A percentile compares a stretch with the other conserved stretches of the same genome.
These are phyloP conservation scores for Endocalyx cinctus DNA, from an alignment of 2,329 filamentous ascomycete genomes.

Conservation along the genomic window DNA sequence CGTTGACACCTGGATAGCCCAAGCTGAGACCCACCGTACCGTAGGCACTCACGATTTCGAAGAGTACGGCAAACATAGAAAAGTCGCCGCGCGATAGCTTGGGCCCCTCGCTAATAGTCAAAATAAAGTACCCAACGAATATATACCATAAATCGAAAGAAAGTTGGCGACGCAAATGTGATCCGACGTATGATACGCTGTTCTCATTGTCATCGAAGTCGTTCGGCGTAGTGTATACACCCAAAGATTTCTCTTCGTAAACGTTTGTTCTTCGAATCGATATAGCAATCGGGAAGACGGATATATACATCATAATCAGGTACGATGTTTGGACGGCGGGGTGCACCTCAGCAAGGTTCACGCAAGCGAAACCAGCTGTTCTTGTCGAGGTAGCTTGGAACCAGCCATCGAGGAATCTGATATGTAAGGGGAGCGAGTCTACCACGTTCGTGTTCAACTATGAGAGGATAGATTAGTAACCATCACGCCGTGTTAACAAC, in stretches of 20 bases:
- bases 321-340: constrained; percentile 92
- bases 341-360: constrained; percentile 74
- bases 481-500: constrained; percentile 1
- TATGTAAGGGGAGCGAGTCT: constrained; percentile 61
- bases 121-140: constrained; percentile 87
- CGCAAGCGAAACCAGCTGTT: constrained; percentile 82
- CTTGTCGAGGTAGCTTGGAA: constrained; percentile 88
- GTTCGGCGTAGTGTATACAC: constrained; percentile 58
- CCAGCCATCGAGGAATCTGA: constrained; percentile 76
- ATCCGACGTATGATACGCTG: constrained; percentile 78
- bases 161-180: constrained; percentile 86
- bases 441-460: constrained; percentile 70
- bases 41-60: constrained; percentile 86
- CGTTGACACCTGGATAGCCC: constrained; percentile 70
- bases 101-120: constrained; percentile 79
- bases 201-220: constrained; percentile 48
- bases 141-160: constrained; percentile 98
- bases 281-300: constrained; percentile 93
- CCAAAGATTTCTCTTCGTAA: constrained; percentile 85
- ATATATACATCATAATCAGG: constrained; percentile 99
- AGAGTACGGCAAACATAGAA: constrained; percentile 66
- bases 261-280: constrained; percentile 92
- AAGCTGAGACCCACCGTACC: constrained; percentile 91
- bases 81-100: constrained; percentile 62
- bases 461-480: constrained; percentile 9